Base-by-base conservation (phyloP, 495 filamentous ascomycete genomes). In the Trichoderma parareesei region DNA sequence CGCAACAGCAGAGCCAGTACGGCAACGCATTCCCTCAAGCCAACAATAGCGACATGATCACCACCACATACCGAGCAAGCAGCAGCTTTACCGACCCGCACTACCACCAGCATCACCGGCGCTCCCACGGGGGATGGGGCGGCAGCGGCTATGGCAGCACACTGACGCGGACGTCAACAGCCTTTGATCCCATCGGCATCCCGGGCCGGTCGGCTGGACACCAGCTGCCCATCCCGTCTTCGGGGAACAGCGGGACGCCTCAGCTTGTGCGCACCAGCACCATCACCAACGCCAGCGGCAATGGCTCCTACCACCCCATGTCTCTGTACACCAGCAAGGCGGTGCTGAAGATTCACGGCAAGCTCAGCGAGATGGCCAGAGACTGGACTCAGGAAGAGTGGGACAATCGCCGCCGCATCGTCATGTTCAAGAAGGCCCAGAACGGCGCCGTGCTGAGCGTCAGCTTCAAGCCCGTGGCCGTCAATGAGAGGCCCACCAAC, bases 311-410 rank as follows among this genome's bases (percentile, higher is more conserved):
- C 77, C 93, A 93, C 71, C 89, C 90, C 0, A 95, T 95, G 69
- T 81, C 86, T 0, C 82, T 92, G 64, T 95, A 94, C 70, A 87
- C 91, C n/a, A 84, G 86, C 65, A 97, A 95, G 77, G 94, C 92
- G 0, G 76, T 88, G 9, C 79, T 98, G 37, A 89, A 92, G 67
- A 87, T 98, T 53, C 84, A 88, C 61, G 94, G 94, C 38, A 88
- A 97, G 68, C 78, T 98, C 65, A 83, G 89, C 35, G 70, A 78
- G 16, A 97, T 98, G 94, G 83, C 72, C 4, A 80, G 87, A 48
- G 78, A 84, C 57, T 98, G 94, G 94, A 88, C 81, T 14, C 74
- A 77, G 43, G 91, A 93, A 62, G 95, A 98, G 71, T 87, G 83
- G 73, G 83, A 86, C 14, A 82, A 84, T 20, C 88, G 88, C 71